A percentile compares a stretch with the other conserved stretches of the same genome.
Evolutionary conservation across 169 alveolate species (phyloP).

Genomic region (Blepharisma undulans): DNA sequence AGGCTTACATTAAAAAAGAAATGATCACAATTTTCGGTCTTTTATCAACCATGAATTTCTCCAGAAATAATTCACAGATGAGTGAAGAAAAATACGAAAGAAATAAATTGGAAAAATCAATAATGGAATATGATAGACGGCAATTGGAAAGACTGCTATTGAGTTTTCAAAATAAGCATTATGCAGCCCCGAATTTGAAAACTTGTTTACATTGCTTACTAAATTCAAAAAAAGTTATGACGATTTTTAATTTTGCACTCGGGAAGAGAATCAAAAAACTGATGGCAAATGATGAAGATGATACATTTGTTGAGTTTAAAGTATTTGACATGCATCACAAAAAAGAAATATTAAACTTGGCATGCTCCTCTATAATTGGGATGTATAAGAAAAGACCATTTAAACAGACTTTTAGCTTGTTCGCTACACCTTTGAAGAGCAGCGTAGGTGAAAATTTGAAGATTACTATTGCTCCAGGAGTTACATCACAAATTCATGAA

Average conservation of each 20-base stretch:
- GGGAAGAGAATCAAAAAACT: not conserved
- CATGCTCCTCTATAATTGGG: not conserved
- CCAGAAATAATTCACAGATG: not conserved
- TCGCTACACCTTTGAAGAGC: not conserved
- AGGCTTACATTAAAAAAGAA: not conserved
- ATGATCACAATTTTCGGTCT: not conserved
- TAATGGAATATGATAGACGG: not conserved
- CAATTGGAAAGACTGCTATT: not conserved
- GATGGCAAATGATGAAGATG: not conserved
- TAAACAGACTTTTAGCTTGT: not conserved
- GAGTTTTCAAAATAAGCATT: not conserved
- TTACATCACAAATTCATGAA: not conserved
- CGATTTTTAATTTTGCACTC: not conserved
- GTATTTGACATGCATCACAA: not conserved
- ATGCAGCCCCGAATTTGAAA: not conserved
- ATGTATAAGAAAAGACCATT: not conserved
- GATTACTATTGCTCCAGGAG: not conserved
- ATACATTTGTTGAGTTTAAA: not conserved
- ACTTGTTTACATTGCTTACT: conserved; percentile 7
- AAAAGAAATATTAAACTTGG: not conserved
- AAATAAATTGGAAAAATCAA: not conserved
- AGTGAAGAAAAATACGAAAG: not conserved
- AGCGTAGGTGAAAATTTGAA: not conserved
- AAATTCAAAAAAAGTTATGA: not conserved
- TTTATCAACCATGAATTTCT: not conserved